Base-by-base conservation (phyloP, 352 stramenopile species). In the Globisporangium barbulae region DNA sequence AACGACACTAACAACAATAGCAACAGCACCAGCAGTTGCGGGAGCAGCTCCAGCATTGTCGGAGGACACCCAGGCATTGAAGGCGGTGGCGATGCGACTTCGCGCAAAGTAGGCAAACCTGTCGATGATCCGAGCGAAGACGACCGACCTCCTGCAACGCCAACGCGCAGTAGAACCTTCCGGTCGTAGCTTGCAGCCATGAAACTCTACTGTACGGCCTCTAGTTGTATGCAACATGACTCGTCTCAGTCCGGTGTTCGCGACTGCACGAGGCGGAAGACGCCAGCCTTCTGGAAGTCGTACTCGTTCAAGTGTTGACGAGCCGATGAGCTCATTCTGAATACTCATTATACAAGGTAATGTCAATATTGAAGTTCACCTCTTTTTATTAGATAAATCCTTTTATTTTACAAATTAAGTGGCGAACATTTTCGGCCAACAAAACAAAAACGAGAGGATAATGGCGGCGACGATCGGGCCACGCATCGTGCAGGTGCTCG, bases 401-500 rank as follows among this genome's bases (percentile, higher is more conserved):
- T 41, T 41, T 41, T 41, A 41, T 37, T 41, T 41, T 41, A 17
- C 12, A 41, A 15, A 41, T 1, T 41, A 2, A 9, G 12, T n/a
- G 47, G 47, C 4, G 28, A 5, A 5, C 48, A 9, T 28, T 56
- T 56, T 56, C 8, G 28, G 15, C 19, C 31, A 25, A 28, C 49
- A 37, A 41, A 22, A 31, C 21, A 5, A 25, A 45, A 13, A 22
- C 25, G 21, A 6, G 12, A 37, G 22, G 25, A 39, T 21, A 22
- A 33, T n/a, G 66, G 75, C 73, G 72, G 67, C 72, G 65, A 69
- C 69, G 37, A 64, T 89, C 5, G 83, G 81, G 53, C 78, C 78
- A 35, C 76, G 81, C 61, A 75, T 94, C 63, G 58, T 90, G 49
- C 80, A 92, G 66, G 85, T 94, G 80, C 82, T 94, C 35, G 79